Evolutionary conservation across 2,329 filamentous ascomycete species (phyloP).

Genomic region (Phaeoacremonium minimum): DNA sequence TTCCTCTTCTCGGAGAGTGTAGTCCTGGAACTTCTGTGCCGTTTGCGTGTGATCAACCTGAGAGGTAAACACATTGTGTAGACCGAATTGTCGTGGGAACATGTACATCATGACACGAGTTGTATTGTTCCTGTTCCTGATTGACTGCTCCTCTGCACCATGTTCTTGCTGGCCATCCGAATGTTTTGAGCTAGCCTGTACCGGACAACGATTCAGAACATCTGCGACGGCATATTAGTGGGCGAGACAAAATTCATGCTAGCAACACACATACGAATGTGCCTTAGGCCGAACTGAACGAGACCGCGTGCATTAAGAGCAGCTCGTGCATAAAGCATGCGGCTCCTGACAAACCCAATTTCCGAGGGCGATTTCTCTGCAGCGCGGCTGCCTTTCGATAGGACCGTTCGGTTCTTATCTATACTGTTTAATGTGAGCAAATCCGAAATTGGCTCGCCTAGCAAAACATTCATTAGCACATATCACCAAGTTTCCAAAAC

Average conservation of each 20-base stretch:
- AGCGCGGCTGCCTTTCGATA: too few relatives aligned
- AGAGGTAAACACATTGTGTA: conserved; percentile 90
- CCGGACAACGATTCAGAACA: conserved; percentile 57
- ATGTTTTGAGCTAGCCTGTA: too few relatives aligned
- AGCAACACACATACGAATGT: conserved; percentile 64
- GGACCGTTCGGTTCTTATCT: too few relatives aligned
- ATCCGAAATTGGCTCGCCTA: too few relatives aligned
- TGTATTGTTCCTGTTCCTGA: conserved; percentile 47
- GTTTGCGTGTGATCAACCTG: conserved; percentile 61
- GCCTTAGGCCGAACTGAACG: conserved; percentile 71
- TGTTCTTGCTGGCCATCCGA: too few relatives aligned
- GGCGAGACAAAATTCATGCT: neutral
- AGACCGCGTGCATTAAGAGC: conserved; percentile 63
- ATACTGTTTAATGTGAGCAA: too few relatives aligned
- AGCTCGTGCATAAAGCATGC: conserved; percentile 81
- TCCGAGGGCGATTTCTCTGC: conserved; percentile 41
- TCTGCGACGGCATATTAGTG: conserved; percentile 50
- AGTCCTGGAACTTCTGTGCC: conserved; percentile 74
- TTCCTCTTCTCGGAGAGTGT: conserved; percentile 80
- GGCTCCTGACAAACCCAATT: conserved; percentile 73
- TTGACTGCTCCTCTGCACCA: conserved; percentile 1
- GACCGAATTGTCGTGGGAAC: conserved; percentile 82
- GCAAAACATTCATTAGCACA: too few relatives aligned
- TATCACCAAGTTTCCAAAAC: too few relatives aligned
- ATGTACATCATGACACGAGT: conserved; percentile 83